A percentile compares a stretch with the other conserved stretches of the same genome.
phyloP scores from a whole-genome alignment of 2,329 filamentous ascomycete species.

The Verticillium isaacii region DNA sequence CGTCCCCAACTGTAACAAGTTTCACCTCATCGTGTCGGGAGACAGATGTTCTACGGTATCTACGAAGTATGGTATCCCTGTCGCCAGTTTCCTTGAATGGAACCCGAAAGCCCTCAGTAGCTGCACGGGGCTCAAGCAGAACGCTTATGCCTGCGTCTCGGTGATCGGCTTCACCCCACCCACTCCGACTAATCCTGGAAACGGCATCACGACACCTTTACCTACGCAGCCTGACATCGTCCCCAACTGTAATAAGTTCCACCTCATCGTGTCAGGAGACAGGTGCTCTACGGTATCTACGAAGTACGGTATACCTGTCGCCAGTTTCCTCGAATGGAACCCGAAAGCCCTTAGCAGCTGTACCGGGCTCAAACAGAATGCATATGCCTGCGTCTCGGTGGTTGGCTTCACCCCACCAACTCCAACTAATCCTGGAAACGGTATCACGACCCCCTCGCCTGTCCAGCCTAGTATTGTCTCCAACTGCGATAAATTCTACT shows the following conservation, averaged over 20 bases:
- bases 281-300: slow-evolving; percentile 13
- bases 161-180: not conserved
- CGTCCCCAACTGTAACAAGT: slow-evolving; percentile 9
- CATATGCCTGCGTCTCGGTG: slow-evolving; percentile 9
- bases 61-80: slow-evolving; percentile 12
- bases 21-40: slow-evolving; percentile 11
- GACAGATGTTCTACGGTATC: slow-evolving; percentile 15
- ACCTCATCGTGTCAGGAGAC: slow-evolving; percentile 12
- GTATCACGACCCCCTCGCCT: too few relatives aligned
- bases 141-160: slow-evolving; percentile 9
- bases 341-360: slow-evolving; percentile 21
- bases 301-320: slow-evolving; percentile 14
- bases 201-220: not conserved
- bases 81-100: slow-evolving; percentile 20
- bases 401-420: not conserved
- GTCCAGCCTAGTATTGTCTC: too few relatives aligned
- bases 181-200: not conserved
- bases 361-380: slow-evolving; percentile 13
- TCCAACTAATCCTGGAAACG: not conserved
- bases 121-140: slow-evolving; percentile 18
- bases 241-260: slow-evolving; percentile 11
- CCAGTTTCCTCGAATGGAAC: slow-evolving; percentile 23
- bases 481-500: too few relatives aligned
- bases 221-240: slow-evolving; percentile 6
- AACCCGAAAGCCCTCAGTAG: slow-evolving; percentile 21